Evolutionary conservation across 1,139 yeast species (phyloP).

Genomic region (Dujonia santamariae): DNA sequence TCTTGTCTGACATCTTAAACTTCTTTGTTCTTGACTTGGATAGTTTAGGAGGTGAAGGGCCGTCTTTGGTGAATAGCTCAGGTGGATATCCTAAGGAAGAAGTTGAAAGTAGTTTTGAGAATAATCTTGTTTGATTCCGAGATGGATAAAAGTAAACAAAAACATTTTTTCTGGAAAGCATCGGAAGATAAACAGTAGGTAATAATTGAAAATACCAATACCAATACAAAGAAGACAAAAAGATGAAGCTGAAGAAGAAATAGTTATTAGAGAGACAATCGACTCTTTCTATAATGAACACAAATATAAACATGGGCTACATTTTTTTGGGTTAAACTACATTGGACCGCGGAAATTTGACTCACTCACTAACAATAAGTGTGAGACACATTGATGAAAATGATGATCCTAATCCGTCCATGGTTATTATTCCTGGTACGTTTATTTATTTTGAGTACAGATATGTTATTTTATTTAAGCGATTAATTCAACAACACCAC

Average conservation of each 20-base stretch:
- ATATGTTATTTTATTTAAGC: slow-evolving; percentile 76
- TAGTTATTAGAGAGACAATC: too few species aligned
- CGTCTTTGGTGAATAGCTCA: too few species aligned
- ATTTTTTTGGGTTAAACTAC: too few species aligned
- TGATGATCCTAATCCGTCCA: too few species aligned
- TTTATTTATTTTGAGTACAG: slow-evolving; percentile 11
- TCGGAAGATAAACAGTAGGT: not conserved
- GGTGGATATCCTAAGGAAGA: too few species aligned
- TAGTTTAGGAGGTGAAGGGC: not conserved
- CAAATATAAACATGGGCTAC: too few species aligned
- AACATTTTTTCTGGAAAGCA: slow-evolving; percentile 3
- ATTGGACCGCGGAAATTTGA: too few species aligned
- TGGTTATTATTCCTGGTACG: slow-evolving; percentile 7
- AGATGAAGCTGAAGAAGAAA: not conserved
- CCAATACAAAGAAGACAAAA: not conserved
- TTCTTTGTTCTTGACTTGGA: not conserved
- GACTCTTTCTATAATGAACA: too few species aligned
- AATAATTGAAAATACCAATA: not conserved
- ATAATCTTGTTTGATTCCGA: too few species aligned
- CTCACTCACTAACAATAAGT: too few species aligned
- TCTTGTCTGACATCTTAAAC: slow-evolving; percentile 15
- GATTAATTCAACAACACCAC: slow-evolving; percentile 99
- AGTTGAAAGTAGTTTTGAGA: too few species aligned
- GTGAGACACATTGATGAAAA: too few species aligned
- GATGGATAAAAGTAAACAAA: slow-evolving; percentile 1